Evolutionary conservation across 1,139 yeast genomes (phyloP).

Genomic region (Debaryomycetaceae sp.): DNA sequence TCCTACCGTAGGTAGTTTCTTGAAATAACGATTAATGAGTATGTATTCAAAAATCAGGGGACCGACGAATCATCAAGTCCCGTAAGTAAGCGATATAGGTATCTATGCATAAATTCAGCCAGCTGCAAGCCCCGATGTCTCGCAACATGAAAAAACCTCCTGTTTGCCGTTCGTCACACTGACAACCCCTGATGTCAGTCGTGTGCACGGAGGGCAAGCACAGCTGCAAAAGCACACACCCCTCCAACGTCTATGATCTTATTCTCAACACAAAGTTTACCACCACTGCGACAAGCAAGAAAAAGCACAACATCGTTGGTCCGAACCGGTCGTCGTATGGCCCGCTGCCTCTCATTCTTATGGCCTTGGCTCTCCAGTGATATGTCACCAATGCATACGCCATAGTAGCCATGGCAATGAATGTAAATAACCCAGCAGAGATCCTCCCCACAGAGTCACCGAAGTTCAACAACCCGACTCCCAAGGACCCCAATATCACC

Average conservation of each 20-base stretch:
- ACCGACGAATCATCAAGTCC: too few species aligned
- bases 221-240: neutral
- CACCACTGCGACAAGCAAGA: conserved; percentile 86
- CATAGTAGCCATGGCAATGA: conserved; percentile 97
- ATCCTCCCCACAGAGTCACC: conserved; percentile 93
- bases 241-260: conserved; percentile 35
- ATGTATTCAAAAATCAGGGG: too few species aligned
- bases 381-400: conserved; percentile 89
- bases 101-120: too few species aligned
- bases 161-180: neutral
- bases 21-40: too few species aligned
- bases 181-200: neutral
- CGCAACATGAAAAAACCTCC: too few species aligned
- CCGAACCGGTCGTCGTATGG: conserved; percentile 98
- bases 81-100: too few species aligned
- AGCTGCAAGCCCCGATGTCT: too few species aligned
- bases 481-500: conserved; percentile 92
- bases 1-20: neutral
- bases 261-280: conserved; percentile 87
- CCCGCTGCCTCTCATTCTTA: conserved; percentile 94
- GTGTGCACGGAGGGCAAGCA: neutral
- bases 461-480: conserved; percentile 91
- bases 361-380: conserved; percentile 99
- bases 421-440: conserved; percentile 90
- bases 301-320: conserved; percentile 96